phyloP scores from a whole-genome alignment of 2,329 filamentous ascomycete genomes.

The Pyricularia sp. region DNA sequence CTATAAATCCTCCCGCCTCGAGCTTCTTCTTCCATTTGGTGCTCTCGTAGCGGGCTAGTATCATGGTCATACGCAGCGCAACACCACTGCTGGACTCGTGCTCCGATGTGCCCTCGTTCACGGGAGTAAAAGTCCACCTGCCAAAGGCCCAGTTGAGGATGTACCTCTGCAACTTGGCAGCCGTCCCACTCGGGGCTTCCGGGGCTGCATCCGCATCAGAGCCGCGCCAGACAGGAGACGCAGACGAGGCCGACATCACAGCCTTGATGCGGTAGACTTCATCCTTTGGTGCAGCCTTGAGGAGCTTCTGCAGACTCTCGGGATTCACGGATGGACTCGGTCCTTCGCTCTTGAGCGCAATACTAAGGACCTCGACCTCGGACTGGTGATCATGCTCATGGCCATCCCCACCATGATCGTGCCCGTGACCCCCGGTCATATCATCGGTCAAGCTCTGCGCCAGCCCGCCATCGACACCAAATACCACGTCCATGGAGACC shows the following conservation, averaged over 20 bases:
- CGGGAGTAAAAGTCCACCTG: conserved; percentile 78
- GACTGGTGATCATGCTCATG: conserved; percentile 53
- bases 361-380: conserved; percentile 85
- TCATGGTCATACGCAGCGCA: conserved; percentile 62
- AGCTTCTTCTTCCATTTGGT: conserved; percentile 70
- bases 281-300: conserved; percentile 73
- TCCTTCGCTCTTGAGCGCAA: conserved; percentile 51
- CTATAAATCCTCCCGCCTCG: conserved; percentile 45
- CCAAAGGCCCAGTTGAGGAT: conserved; percentile 99
- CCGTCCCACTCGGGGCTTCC: conserved; percentile 13
- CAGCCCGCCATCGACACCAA: conserved; percentile 80
- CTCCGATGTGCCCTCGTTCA: conserved; percentile 31
- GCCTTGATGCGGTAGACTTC: conserved; percentile 95
- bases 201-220: conserved; percentile 38
- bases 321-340: conserved; percentile 30
- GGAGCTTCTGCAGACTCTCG: conserved; percentile 55
- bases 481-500: conserved; percentile 69
- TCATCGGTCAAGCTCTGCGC: conserved; percentile 43
- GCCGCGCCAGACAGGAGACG: conserved; percentile 26
- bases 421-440: conserved; percentile 15
- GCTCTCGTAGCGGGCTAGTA: conserved; percentile 64
- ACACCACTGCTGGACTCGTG: conserved; percentile 46
- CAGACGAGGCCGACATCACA: conserved; percentile 34
- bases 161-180: conserved; percentile 39
- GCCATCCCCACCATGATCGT: conserved; percentile 27